Percentiles rank a stretch among this genome's conserved stretches.
Conservation (phyloP, 352 stramenopile genomes). For the Thalassiosira oceanica region DNA sequence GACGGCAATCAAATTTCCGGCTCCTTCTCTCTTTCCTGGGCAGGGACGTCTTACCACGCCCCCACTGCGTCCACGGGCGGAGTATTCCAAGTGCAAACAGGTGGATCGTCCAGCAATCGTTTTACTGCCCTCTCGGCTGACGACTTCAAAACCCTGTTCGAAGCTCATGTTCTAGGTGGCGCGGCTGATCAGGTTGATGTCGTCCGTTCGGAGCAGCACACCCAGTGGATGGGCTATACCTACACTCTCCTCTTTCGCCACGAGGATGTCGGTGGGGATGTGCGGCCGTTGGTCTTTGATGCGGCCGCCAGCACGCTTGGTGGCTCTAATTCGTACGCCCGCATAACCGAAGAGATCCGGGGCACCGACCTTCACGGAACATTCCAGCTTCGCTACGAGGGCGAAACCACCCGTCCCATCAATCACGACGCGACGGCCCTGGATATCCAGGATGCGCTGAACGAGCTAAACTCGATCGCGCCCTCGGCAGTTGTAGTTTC, state of each 20-base stretch:
- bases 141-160: conserved; percentile 60
- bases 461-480: conserved; percentile 89
- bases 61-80: conserved; percentile 20
- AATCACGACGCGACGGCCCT: conserved; percentile 83
- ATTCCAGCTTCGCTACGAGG: conserved; percentile 91
- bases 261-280: conserved; percentile 85
- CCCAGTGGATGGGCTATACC: conserved; percentile 77
- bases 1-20: conserved; percentile 90
- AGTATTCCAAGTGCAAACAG: conserved; percentile 53
- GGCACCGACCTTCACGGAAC: conserved; percentile 88
- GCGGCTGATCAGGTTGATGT: conserved; percentile 61
- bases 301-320: conserved; percentile 26
- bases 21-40: conserved; percentile 78
- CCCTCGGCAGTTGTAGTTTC: conserved; percentile 88
- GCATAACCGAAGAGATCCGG: conserved; percentile 81
- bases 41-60: conserved; percentile 49
- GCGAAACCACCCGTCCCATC: conserved; percentile 90
- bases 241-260: conserved; percentile 82
- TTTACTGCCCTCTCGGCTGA: conserved; percentile 56
- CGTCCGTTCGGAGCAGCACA: conserved; percentile 56
- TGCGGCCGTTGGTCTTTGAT: conserved; percentile 70
- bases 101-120: conserved; percentile 38
- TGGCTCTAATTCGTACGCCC: conserved; percentile 59
- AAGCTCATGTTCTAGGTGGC: conserved; percentile 50
- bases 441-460: conserved; percentile 88